Evolutionary conservation across 306 rosid species (phyloP).

Genomic region (Alnus glutinosa): DNA sequence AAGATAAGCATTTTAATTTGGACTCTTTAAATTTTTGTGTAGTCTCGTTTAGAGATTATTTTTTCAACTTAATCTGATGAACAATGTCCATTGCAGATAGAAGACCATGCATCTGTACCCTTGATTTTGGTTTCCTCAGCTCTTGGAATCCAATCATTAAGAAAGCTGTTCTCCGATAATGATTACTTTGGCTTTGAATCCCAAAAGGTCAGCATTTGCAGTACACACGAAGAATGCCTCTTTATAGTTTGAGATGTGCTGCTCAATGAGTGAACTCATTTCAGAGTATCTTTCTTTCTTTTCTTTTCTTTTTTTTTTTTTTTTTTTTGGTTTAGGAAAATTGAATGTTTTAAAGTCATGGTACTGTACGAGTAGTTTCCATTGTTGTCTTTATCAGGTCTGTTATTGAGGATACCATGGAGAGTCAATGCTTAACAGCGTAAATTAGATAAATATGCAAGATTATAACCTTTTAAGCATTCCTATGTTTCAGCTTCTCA

Average conservation of each 20-base stretch:
- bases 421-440: background rate
- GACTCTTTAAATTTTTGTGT: background rate
- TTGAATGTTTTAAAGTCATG: conserved; percentile 12
- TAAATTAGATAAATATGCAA: background rate
- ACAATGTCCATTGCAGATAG: conserved; percentile 56
- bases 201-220: conserved; percentile 55
- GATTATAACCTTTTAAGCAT: background rate
- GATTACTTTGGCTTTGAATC: conserved; percentile 63
- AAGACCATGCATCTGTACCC: conserved; percentile 58
- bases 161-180: conserved; percentile 54
- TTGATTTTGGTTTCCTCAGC: conserved; percentile 72
- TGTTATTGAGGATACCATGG: background rate
- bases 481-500: background rate
- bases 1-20: background rate
- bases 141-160: conserved; percentile 48
- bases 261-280: conserved; percentile 4
- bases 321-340: conserved; percentile 10
- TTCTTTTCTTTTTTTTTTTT: no score
- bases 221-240: conserved; percentile 16
- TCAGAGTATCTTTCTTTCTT: background rate
- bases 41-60: conserved; percentile 1
- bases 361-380: background rate
- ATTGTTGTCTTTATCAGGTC: background rate
- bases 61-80: conserved; percentile 30
- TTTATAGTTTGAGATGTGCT: conserved; percentile 23